Percentiles rank a stretch among this genome's conserved stretches.
These are phyloP conservation scores for Botrytis aclada DNA, from an alignment of 2,329 filamentous ascomycete species.

Conservation along the genomic window DNA sequence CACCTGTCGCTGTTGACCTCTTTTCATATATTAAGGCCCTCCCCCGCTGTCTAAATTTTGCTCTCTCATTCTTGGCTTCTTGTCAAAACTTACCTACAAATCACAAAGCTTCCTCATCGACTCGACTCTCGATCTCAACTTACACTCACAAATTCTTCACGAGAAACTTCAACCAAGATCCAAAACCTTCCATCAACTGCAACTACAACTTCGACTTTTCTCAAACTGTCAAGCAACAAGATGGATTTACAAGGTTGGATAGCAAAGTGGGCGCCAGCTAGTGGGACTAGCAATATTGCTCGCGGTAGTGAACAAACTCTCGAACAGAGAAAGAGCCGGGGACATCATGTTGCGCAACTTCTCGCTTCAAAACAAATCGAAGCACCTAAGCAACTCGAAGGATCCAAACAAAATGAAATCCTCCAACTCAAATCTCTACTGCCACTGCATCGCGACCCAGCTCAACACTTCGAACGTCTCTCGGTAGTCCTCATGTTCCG, in stretches of 20 bases:
- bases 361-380: too few relatives aligned
- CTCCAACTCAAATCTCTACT: background rate
- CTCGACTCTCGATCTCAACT: background rate
- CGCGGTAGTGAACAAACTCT: background rate
- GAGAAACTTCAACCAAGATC: background rate
- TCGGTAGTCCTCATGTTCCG: background rate
- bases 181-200: background rate
- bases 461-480: background rate
- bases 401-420: background rate
- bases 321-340: background rate
- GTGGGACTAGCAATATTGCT: background rate
- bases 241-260: background rate
- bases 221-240: too few relatives aligned
- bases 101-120: background rate
- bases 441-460: background rate
- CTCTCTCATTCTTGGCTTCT: background rate
- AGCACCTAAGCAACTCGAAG: background rate
- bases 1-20: background rate
- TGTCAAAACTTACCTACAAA: background rate
- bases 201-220: background rate
- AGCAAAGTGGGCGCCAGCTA: background rate
- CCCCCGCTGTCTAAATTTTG: background rate
- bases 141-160: background rate
- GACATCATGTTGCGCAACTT: background rate
- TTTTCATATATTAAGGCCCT: background rate